Percentiles rank a stretch among this genome's conserved stretches.
These are phyloP conservation scores for Eimeria maxima DNA, from an alignment of 169 alveolate genomes.

Conservation along the genomic window DNA sequence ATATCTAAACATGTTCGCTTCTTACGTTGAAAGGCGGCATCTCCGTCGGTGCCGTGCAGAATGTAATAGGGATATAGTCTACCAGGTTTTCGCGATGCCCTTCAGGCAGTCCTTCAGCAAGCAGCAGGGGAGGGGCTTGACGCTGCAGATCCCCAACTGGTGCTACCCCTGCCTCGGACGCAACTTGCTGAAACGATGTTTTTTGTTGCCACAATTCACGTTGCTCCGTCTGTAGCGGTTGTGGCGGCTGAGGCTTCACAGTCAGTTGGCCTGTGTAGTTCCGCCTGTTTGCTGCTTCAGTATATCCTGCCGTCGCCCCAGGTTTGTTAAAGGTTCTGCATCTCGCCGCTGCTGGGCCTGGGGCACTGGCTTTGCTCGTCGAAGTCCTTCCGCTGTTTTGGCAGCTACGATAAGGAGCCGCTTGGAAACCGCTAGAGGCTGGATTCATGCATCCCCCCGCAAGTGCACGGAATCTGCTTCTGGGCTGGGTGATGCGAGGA, in stretches of 20 bases:
- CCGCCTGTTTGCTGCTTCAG: background rate
- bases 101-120: conserved; percentile 13
- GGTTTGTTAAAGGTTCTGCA: background rate
- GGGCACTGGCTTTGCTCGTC: background rate
- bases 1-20: background rate
- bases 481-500: background rate
- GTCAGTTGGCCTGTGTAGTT: background rate
- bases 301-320: background rate
- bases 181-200: background rate
- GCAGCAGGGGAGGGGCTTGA: conserved; percentile 16
- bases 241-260: conserved; percentile 31
- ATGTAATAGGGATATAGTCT: conserved; percentile 47
- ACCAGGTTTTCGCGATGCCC: conserved; percentile 33
- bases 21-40: conserved; percentile 52
- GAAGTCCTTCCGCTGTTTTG: background rate
- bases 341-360: background rate
- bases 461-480: conserved; percentile 52
- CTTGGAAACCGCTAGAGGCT: background rate
- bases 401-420: background rate
- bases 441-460: conserved; percentile 38
- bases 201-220: background rate
- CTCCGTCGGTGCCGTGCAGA: conserved; percentile 55
- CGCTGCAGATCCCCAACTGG: background rate
- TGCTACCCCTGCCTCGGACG: background rate
- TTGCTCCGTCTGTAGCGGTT: background rate